A percentile compares a stretch with the other conserved stretches of the same genome.
Evolutionary conservation across 2,329 filamentous ascomycete species (phyloP).

Genomic region (Botrytis fabae): DNA sequence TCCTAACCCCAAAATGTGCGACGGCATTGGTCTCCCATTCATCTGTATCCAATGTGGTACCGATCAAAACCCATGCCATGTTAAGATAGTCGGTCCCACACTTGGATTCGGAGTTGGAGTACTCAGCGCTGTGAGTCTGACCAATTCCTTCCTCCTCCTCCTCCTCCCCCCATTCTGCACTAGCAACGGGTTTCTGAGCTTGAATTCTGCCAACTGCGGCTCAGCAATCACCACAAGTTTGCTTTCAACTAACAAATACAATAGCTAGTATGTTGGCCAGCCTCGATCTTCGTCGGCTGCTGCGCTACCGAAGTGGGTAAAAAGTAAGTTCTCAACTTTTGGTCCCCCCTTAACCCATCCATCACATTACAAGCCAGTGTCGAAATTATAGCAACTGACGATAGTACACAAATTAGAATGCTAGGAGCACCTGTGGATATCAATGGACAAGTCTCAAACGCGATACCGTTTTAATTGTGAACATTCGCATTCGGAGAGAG

Average conservation of each 20-base stretch:
- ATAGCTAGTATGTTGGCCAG: slow-evolving; percentile 56
- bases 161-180: not conserved
- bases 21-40: slow-evolving; percentile 24
- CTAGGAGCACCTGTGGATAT: slow-evolving; percentile 53
- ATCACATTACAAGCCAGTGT: not conserved
- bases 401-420: slow-evolving; percentile 43
- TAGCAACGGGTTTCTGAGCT: not conserved
- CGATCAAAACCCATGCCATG: slow-evolving; percentile 57
- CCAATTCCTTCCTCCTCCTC: not conserved
- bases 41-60: slow-evolving; percentile 49
- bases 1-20: slow-evolving; percentile 19
- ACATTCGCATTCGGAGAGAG: slow-evolving; percentile 32
- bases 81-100: slow-evolving; percentile 57
- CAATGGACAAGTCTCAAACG: slow-evolving; percentile 51
- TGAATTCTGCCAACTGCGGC: not conserved
- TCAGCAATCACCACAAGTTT: not conserved
- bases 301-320: slow-evolving; percentile 55
- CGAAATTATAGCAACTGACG: not conserved
- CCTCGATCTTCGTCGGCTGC: slow-evolving; percentile 56
- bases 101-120: slow-evolving; percentile 50
- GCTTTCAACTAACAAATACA: not conserved
- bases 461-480: slow-evolving; percentile 47
- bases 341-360: not conserved
- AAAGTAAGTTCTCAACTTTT: slow-evolving; percentile 44
- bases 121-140: slow-evolving; percentile 48